These are phyloP conservation scores for Magnolia sinica DNA, from an alignment of 164 flowering plant species.

Conservation along the genomic window DNA sequence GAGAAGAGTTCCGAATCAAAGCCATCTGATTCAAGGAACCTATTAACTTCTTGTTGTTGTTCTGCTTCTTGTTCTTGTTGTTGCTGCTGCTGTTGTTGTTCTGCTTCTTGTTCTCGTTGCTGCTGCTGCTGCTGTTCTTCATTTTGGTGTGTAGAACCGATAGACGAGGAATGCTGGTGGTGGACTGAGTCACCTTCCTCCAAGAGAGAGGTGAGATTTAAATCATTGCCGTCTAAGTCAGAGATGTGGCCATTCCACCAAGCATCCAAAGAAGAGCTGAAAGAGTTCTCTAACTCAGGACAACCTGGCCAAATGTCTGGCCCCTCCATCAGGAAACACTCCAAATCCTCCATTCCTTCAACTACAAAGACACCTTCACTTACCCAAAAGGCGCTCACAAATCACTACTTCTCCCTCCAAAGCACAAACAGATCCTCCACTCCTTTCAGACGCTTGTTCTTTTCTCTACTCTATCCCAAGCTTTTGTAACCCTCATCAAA, in stretches of 20 bases:
- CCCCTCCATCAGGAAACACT: constrained; percentile 1
- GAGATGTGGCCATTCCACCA: constrained; percentile 1
- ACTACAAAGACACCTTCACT: no score
- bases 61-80: neutral
- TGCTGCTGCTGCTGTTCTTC: neutral
- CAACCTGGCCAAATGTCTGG: neutral
- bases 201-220: neutral
- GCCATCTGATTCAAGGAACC: neutral
- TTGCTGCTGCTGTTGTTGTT: neutral
- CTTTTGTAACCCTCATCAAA: neutral
- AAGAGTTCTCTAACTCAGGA: neutral
- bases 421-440: no score
- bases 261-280: neutral
- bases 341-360: constrained; percentile 1
- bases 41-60: no score
- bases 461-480: neutral
- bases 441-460: no score
- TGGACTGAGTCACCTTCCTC: neutral
- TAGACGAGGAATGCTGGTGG: neutral
- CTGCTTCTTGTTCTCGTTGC: no score
- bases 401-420: neutral
- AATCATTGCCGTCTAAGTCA: neutral
- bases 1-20: neutral
- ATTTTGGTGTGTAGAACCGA: neutral
- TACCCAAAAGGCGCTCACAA: neutral